phyloP scores from a whole-genome alignment of 176 grass and related monocot species.

The Oryza meridionalis region DNA sequence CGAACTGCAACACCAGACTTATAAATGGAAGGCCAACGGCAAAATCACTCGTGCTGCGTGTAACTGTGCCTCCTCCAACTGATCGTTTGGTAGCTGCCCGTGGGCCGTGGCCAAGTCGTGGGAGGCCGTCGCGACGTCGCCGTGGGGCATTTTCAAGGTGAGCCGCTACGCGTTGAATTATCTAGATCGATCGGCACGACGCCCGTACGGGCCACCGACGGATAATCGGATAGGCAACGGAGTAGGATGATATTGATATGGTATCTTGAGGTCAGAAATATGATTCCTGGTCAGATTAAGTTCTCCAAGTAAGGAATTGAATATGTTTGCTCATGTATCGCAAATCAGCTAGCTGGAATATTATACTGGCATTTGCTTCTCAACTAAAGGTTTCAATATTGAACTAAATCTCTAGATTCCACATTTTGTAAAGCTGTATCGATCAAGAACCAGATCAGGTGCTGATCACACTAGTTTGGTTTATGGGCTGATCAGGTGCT shows the following conservation, averaged over 20 bases:
- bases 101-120: neutral
- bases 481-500: neutral
- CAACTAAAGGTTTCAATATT: neutral
- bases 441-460: no score
- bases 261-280: neutral
- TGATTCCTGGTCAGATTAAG: neutral
- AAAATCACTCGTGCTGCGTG: neutral
- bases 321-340: neutral
- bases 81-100: neutral
- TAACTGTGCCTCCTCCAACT: neutral
- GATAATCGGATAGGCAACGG: neutral
- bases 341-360: neutral
- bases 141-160: constrained; percentile 12
- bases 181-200: neutral
- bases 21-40: constrained; percentile 29
- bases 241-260: no score
- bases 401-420: no score
- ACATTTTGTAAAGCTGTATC: no score
- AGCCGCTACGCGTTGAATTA: neutral
- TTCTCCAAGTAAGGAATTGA: neutral
- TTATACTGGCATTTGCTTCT: neutral
- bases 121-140: constrained; percentile 27
- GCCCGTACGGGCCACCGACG: constrained; percentile 1
- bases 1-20: neutral
- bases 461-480: no score